Percentiles rank a stretch among this genome's conserved stretches.
phyloP scores from a whole-genome alignment of 2,329 filamentous ascomycete genomes.

The Aspergillaceae sp. region DNA sequence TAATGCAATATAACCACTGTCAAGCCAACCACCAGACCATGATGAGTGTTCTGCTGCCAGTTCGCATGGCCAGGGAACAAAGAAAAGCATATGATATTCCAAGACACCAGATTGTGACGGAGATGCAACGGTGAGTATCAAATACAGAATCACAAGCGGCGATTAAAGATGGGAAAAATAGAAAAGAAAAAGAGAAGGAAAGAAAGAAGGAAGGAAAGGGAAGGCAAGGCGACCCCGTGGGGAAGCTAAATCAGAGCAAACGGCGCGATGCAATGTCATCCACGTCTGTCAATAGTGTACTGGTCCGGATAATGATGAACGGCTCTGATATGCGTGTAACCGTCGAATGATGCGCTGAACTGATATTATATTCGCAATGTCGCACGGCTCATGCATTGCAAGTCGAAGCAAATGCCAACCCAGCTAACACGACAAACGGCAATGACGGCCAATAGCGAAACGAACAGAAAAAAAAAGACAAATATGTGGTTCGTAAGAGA shows the following conservation, averaged over 20 bases:
- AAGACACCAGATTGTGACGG: neutral
- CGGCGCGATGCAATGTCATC: no score
- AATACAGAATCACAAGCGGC: neutral
- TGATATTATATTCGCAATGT: no score
- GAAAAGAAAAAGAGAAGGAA: no score
- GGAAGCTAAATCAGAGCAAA: no score
- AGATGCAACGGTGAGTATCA: neutral
- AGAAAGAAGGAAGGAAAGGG: no score
- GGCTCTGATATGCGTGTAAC: neutral
- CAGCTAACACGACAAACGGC: no score
- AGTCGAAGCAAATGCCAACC: no score
- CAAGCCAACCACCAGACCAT: neutral
- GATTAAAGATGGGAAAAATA: neutral
- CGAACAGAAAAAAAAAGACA: neutral
- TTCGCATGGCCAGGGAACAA: neutral
- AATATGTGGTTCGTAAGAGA: neutral
- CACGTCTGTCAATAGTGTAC: neutral
- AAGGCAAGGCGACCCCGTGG: no score
- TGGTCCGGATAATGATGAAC: neutral
- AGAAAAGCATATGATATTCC: neutral
- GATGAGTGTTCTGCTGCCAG: neutral
- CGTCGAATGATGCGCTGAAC: no score
- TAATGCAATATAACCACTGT: neutral
- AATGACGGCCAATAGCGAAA: no score
- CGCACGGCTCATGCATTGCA: no score